phyloP scores from a whole-genome alignment of 1,139 yeast species.

The Yamadazyma sp. region DNA sequence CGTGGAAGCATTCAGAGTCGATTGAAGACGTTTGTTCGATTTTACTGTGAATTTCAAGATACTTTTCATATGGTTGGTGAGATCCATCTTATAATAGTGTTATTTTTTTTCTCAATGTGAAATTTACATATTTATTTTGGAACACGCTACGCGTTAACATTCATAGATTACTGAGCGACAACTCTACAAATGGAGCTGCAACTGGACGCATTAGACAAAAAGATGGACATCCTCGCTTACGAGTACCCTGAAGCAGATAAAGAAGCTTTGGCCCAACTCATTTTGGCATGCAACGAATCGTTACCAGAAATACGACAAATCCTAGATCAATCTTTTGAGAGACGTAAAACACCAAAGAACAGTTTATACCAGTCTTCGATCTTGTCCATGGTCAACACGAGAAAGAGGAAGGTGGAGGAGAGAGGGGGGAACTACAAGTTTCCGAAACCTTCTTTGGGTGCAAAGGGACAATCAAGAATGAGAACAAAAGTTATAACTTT shows the following conservation, averaged over 20 bases:
- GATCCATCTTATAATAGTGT: too few relatives aligned
- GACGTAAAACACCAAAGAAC: constrained; percentile 9
- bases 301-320: constrained; percentile 26
- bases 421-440: background rate
- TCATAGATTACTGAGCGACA: too few relatives aligned
- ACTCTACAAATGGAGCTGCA: too few relatives aligned
- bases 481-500: constrained; percentile 17
- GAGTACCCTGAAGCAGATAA: constrained; percentile 21
- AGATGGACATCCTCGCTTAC: constrained; percentile 13
- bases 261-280: constrained; percentile 32
- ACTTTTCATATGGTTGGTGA: too few relatives aligned
- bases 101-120: too few relatives aligned
- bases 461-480: constrained; percentile 5
- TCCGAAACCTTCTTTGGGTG: background rate
- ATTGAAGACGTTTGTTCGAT: too few relatives aligned
- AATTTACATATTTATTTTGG: too few relatives aligned
- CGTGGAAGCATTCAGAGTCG: too few relatives aligned
- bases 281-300: constrained; percentile 41
- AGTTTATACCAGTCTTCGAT: constrained; percentile 23
- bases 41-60: too few relatives aligned
- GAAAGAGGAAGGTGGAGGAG: background rate
- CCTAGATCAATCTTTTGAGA: constrained; percentile 22
- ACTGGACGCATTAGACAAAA: constrained; percentile 12
- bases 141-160: too few relatives aligned
- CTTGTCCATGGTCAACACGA: constrained; percentile 15